A percentile compares a stretch with the other conserved stretches of the same genome.
phyloP scores from a whole-genome alignment of 2,329 filamentous ascomycete species.

The Colletotrichum echinochloae region DNA sequence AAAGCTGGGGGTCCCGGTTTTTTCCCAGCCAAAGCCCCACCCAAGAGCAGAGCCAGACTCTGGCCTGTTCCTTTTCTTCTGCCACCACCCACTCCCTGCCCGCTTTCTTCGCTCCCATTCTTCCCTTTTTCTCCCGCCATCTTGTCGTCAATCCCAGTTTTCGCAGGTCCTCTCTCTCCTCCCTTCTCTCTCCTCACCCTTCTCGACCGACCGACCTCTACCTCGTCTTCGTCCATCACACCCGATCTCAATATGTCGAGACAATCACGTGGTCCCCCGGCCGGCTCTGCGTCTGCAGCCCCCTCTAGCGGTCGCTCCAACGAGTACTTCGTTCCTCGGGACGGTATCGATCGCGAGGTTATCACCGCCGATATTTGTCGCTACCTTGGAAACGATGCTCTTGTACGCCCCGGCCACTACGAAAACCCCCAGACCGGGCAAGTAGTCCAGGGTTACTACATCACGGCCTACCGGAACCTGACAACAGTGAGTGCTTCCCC shows the following conservation, averaged over 20 bases:
- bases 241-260: slow-evolving; percentile 53
- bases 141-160: slow-evolving; percentile 46
- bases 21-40: slow-evolving; percentile 29
- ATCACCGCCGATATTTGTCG: slow-evolving; percentile 88
- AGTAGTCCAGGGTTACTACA: slow-evolving; percentile 78
- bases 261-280: slow-evolving; percentile 52
- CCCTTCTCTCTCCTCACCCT: slow-evolving; percentile 42
- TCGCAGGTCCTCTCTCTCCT: slow-evolving; percentile 44
- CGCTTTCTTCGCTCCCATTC: slow-evolving; percentile 46
- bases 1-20: slow-evolving; percentile 39
- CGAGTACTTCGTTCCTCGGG: slow-evolving; percentile 83
- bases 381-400: slow-evolving; percentile 84
- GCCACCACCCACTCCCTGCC: slow-evolving; percentile 46
- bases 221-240: slow-evolving; percentile 37
- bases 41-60: slow-evolving; percentile 38
- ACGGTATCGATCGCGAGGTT: slow-evolving; percentile 86
- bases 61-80: slow-evolving; percentile 46
- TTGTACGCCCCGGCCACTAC: slow-evolving; percentile 80
- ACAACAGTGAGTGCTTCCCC: slow-evolving; percentile 71
- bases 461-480: slow-evolving; percentile 82
- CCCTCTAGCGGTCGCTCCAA: slow-evolving; percentile 68
- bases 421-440: slow-evolving; percentile 71
- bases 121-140: slow-evolving; percentile 47
- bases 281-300: slow-evolving; percentile 49
- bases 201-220: slow-evolving; percentile 31